phyloP scores from a whole-genome alignment of 345 rosid genomes.

The Angophora floribunda region DNA sequence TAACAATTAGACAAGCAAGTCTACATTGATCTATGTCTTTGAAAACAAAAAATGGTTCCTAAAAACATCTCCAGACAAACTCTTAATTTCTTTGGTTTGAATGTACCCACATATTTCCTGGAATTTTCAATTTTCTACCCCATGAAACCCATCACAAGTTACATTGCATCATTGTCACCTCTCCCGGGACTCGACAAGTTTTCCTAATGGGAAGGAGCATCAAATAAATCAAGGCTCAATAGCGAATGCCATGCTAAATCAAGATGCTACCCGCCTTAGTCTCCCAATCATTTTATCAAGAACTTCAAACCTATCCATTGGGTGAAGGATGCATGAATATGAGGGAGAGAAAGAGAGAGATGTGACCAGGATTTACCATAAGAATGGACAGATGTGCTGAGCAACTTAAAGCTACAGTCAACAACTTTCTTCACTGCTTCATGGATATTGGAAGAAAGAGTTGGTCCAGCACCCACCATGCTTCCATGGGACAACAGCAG shows the following conservation, averaged over 20 bases:
- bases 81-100: background rate
- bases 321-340: background rate
- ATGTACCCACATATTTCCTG: background rate
- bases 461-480: conserved; percentile 73
- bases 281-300: background rate
- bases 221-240: background rate
- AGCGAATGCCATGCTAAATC: background rate
- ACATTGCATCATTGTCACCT: background rate
- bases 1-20: background rate
- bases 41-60: background rate
- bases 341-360: background rate
- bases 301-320: background rate
- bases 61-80: background rate
- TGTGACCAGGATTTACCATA: conserved; percentile 27
- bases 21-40: background rate
- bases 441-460: conserved; percentile 61
- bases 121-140: background rate
- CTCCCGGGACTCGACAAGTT: background rate
- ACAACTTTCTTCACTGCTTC: conserved; percentile 61
- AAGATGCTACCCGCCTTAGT: background rate
- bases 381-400: conserved; percentile 59
- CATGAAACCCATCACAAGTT: background rate
- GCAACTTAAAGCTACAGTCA: conserved; percentile 74
- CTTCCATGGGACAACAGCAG: conserved; percentile 74
- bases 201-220: background rate